A percentile compares a stretch with the other conserved stretches of the same genome.
Conservation (phyloP, 2,329 filamentous ascomycete species). For the Epicoccum nigrum region DNA sequence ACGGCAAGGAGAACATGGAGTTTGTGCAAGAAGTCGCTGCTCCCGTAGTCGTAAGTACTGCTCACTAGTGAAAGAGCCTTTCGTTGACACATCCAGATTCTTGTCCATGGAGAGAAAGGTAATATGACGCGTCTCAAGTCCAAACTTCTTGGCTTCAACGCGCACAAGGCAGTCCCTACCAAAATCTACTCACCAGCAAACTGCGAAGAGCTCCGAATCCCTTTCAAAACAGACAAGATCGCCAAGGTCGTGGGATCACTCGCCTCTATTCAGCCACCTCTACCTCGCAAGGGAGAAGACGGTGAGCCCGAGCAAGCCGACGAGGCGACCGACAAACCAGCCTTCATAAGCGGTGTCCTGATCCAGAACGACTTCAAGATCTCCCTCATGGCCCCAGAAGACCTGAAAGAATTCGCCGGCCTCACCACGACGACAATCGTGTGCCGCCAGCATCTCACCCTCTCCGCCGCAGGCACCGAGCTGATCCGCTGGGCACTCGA, state of each 20-base stretch:
- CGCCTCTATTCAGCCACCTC: conserved; percentile 76
- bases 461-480: conserved; percentile 87
- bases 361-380: conserved; percentile 99
- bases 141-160: conserved; percentile 90
- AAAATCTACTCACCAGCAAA: conserved; percentile 95
- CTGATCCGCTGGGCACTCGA: conserved; percentile 93
- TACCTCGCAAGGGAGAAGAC: conserved; percentile 38
- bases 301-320: conserved; percentile 31
- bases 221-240: conserved; percentile 93
- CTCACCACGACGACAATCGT: conserved; percentile 92
- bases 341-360: conserved; percentile 84
- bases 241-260: conserved; percentile 96
- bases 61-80: background rate
- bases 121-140: conserved; percentile 98
- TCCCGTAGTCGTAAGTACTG: conserved; percentile 80
- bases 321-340: conserved; percentile 39
- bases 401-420: conserved; percentile 95
- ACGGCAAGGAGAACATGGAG: conserved; percentile 92
- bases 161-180: conserved; percentile 77
- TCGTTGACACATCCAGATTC: conserved; percentile 64
- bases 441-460: conserved; percentile 87
- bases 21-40: conserved; percentile 95
- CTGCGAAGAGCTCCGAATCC: conserved; percentile 91
- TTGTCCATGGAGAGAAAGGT: conserved; percentile 95
- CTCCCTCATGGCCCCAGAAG: conserved; percentile 94